phyloP scores from a whole-genome alignment of 345 rosid genomes.

The Boechera stricta region DNA sequence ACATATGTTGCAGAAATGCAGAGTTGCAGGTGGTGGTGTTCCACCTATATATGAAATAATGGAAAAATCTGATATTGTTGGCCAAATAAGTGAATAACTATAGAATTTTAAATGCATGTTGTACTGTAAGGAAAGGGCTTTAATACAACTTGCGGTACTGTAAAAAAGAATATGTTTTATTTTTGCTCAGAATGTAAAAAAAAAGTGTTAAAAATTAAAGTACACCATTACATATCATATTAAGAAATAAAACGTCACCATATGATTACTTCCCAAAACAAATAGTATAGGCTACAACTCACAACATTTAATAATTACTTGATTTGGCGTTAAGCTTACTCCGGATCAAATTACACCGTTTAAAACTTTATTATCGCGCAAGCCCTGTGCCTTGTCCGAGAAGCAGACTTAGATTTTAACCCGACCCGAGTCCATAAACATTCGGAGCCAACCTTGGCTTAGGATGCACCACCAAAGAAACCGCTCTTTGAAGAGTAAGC shows the following conservation, averaged over 20 bases:
- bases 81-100: constrained; percentile 1
- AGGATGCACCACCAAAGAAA: constrained; percentile 66
- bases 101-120: constrained; percentile 27
- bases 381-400: constrained; percentile 1
- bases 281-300: not conserved
- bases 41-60: constrained; percentile 20
- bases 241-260: no score
- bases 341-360: constrained; percentile 2
- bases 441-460: constrained; percentile 54
- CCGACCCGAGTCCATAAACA: constrained; percentile 44
- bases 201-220: no score
- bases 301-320: no score
- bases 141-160: constrained; percentile 13
- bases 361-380: constrained; percentile 10
- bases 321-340: not conserved
- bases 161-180: not conserved
- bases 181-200: not conserved
- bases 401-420: constrained; percentile 15
- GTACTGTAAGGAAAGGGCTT: constrained; percentile 30
- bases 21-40: constrained; percentile 45
- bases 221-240: no score
- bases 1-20: constrained; percentile 36
- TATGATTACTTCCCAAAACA: not conserved
- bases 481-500: constrained; percentile 68
- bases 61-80: constrained; percentile 29